These are phyloP conservation scores for Austroboletus olivaceoglutinosus DNA, from an alignment of 1,284 basidiomycete genomes.

Conservation along the genomic window DNA sequence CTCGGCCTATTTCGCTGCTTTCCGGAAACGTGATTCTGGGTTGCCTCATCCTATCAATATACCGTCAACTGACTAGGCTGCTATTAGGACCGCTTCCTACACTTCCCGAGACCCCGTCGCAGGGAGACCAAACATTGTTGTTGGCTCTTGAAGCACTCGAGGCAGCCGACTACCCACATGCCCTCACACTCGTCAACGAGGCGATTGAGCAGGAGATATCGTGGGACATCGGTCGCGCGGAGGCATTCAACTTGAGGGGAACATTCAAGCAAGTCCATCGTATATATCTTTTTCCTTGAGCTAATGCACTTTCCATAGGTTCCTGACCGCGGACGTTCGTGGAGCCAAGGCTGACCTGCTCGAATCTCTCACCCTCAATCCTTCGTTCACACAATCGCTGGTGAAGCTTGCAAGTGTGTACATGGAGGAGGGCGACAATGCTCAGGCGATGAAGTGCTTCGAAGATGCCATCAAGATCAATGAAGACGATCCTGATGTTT, in stretches of 20 bases:
- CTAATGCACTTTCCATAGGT: slow-evolving; percentile 43
- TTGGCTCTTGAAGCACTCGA: slow-evolving; percentile 82
- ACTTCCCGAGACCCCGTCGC: slow-evolving; percentile 74
- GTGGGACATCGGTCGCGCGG: slow-evolving; percentile 73
- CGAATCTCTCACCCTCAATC: slow-evolving; percentile 71
- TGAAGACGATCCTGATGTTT: slow-evolving; percentile 89
- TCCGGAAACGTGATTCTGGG: slow-evolving; percentile 69
- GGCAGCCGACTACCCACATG: slow-evolving; percentile 86
- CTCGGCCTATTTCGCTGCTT: slow-evolving; percentile 95
- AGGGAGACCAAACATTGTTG: slow-evolving; percentile 83
- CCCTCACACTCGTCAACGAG: slow-evolving; percentile 80
- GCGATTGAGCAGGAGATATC: slow-evolving; percentile 87
- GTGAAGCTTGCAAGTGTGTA: slow-evolving; percentile 98
- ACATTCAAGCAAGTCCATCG: slow-evolving; percentile 80
- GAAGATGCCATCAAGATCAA: slow-evolving; percentile 87
- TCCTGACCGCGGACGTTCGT: slow-evolving; percentile 82
- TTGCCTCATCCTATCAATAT: background rate
- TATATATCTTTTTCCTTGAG: background rate
- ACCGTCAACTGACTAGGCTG: slow-evolving; percentile 1
- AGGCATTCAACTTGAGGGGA: slow-evolving; percentile 91
- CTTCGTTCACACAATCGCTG: slow-evolving; percentile 84
- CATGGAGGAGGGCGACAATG: slow-evolving; percentile 90
- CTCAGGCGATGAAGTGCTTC: slow-evolving; percentile 87
- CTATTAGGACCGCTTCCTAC: slow-evolving; percentile 61
- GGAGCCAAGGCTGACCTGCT: slow-evolving; percentile 88